Conservation (phyloP, 2,329 filamentous ascomycete species). For the Hypomyces rosellus region DNA sequence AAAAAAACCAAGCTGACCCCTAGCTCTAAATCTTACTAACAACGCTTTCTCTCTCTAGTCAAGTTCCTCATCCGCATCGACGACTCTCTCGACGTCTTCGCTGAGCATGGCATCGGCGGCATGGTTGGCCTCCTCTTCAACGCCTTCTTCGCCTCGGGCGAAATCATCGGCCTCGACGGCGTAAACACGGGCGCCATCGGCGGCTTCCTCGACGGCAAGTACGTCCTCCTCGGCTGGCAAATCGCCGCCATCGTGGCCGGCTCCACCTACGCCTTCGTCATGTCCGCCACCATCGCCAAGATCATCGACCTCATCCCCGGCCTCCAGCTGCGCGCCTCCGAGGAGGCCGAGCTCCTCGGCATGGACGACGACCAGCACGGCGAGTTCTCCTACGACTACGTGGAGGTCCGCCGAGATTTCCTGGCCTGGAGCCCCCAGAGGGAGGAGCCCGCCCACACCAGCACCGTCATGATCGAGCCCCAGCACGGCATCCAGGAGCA, state of each 20-base stretch:
- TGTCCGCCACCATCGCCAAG: constrained; percentile 69
- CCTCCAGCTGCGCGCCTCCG: constrained; percentile 70
- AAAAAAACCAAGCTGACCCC: no score
- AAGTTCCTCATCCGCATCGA: constrained; percentile 60
- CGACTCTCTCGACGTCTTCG: constrained; percentile 66
- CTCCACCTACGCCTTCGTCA: constrained; percentile 63
- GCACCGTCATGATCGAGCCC: constrained; percentile 51
- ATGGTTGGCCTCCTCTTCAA: constrained; percentile 68
- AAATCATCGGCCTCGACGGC: constrained; percentile 68
- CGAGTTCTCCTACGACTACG: constrained; percentile 86
- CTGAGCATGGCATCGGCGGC: constrained; percentile 64
- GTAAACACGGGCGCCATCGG: constrained; percentile 63
- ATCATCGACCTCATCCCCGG: constrained; percentile 69
- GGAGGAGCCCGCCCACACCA: constrained; percentile 53
- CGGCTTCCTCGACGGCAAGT: constrained; percentile 72
- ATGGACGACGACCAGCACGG: constrained; percentile 90
- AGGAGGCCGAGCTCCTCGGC: constrained; percentile 76
- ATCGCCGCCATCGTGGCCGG: constrained; percentile 66
- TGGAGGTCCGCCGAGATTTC: constrained; percentile 83
- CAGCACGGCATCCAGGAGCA: constrained; percentile 70
- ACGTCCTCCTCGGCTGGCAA: constrained; percentile 69
- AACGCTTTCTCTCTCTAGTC: constrained; percentile 34
- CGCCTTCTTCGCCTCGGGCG: constrained; percentile 62
- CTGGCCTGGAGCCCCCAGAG: constrained; percentile 79
- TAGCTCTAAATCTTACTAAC: constrained; percentile 7